phyloP scores from a whole-genome alignment of 257 asterid genomes.

The Solanum infundibuliforme region DNA sequence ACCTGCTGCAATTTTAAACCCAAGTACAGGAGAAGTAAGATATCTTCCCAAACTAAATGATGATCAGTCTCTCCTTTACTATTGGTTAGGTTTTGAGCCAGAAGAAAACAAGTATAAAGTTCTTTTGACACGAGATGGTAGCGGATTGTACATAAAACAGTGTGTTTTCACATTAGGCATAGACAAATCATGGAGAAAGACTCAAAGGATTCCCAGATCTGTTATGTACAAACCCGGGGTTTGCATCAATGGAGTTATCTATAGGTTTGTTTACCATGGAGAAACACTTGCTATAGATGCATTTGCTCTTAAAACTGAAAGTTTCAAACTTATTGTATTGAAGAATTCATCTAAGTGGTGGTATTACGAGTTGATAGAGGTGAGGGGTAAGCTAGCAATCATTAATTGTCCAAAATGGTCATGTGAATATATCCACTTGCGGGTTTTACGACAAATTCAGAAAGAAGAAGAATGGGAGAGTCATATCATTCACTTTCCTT shows the following conservation, averaged over 20 bases:
- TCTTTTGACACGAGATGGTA: neutral
- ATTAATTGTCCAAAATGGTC: neutral
- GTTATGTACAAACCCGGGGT: too few relatives aligned
- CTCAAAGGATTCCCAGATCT: neutral
- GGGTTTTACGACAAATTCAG: neutral
- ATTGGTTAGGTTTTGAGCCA: neutral
- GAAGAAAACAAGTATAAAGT: neutral
- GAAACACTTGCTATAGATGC: too few relatives aligned
- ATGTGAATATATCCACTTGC: neutral
- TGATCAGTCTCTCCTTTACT: neutral
- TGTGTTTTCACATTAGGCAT: neutral
- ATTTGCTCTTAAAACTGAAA: neutral
- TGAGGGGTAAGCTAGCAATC: neutral
- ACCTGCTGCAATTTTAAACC: neutral
- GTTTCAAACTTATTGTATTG: neutral
- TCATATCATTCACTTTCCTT: neutral
- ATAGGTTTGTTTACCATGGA: too few relatives aligned
- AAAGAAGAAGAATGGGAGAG: neutral
- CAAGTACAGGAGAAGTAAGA: neutral
- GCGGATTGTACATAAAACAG: neutral
- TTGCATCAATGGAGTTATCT: too few relatives aligned
- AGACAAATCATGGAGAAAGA: neutral
- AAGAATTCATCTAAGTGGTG: neutral
- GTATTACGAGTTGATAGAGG: neutral
- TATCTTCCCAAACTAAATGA: neutral